Evolutionary conservation across 2,329 filamentous ascomycete species (phyloP).

Genomic region (Colletotrichum noveboracense): DNA sequence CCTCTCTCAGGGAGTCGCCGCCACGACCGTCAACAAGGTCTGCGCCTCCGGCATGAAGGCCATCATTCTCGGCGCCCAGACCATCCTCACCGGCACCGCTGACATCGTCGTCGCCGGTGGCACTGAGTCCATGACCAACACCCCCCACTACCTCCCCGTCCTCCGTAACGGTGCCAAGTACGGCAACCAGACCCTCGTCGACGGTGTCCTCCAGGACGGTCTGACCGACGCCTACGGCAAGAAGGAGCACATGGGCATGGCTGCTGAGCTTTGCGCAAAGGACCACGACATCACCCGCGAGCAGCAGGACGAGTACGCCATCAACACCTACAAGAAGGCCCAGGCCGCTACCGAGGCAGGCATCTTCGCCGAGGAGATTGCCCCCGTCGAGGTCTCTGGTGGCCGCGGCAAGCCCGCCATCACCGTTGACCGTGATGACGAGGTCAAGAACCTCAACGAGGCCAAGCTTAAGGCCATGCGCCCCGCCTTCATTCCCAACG

Average conservation of each 20-base stretch:
- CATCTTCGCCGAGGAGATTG: slow-evolving; percentile 84
- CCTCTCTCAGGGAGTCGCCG: slow-evolving; percentile 78
- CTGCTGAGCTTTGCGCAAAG: slow-evolving; percentile 87
- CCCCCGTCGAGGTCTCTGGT: slow-evolving; percentile 84
- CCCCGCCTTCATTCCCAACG: slow-evolving; percentile 78
- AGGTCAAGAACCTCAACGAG: slow-evolving; percentile 91
- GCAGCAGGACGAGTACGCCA: slow-evolving; percentile 94
- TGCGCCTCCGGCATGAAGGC: slow-evolving; percentile 96
- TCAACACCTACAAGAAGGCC: slow-evolving; percentile 92
- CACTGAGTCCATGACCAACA: slow-evolving; percentile 98
- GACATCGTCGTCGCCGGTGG: slow-evolving; percentile 93
- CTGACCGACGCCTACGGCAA: slow-evolving; percentile 90
- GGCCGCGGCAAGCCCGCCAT: slow-evolving; percentile 89
- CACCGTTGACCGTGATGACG: slow-evolving; percentile 85
- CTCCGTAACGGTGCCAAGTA: slow-evolving; percentile 91
- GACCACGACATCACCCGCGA: slow-evolving; percentile 84
- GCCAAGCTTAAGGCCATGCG: slow-evolving; percentile 87
- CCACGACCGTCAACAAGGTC: slow-evolving; percentile 98
- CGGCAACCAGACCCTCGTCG: slow-evolving; percentile 86
- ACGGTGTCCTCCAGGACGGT: slow-evolving; percentile 93
- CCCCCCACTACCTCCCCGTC: slow-evolving; percentile 91
- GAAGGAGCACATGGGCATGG: slow-evolving; percentile 95
- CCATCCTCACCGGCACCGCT: slow-evolving; percentile 95
- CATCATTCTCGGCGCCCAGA: slow-evolving; percentile 92
- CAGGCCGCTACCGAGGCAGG: slow-evolving; percentile 84